These are phyloP conservation scores for Brasenia schreberi DNA, from an alignment of 164 flowering plant species.

Conservation along the genomic window DNA sequence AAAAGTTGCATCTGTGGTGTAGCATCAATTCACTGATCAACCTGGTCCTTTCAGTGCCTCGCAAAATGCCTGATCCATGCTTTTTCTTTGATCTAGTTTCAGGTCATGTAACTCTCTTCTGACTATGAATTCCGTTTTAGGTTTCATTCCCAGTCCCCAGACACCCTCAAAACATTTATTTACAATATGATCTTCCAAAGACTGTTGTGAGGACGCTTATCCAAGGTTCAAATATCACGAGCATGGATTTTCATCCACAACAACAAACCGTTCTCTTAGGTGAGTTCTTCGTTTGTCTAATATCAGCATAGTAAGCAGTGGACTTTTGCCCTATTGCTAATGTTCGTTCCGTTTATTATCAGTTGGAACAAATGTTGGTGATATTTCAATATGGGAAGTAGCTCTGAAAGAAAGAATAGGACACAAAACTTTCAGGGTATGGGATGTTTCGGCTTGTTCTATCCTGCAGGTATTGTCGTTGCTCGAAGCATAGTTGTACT, in stretches of 20 bases:
- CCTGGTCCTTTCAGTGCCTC: neutral
- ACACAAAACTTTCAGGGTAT: conserved; percentile 36
- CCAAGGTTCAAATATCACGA: conserved; percentile 1
- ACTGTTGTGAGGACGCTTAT: neutral
- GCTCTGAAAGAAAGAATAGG: conserved; percentile 30
- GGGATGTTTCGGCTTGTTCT: conserved; percentile 31
- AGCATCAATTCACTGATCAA: neutral
- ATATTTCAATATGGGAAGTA: conserved; percentile 46
- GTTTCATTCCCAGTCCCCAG: neutral
- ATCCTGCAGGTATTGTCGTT: conserved; percentile 26
- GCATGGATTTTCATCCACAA: conserved; percentile 1
- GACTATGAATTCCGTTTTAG: neutral
- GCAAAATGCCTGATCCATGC: neutral
- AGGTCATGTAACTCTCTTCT: neutral
- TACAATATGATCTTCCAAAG: neutral
- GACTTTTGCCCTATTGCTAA: neutral
- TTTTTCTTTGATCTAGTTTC: neutral
- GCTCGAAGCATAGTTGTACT: neutral
- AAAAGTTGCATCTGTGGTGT: neutral
- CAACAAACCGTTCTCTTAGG: neutral
- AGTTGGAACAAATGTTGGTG: conserved; percentile 57
- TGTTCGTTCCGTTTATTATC: neutral
- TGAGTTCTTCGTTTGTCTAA: neutral
- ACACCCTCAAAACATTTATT: conserved; percentile 1
- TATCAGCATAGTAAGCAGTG: neutral